Base-by-base conservation (phyloP, 129 eudicot species). In the Oenanthe sinensis region DNA sequence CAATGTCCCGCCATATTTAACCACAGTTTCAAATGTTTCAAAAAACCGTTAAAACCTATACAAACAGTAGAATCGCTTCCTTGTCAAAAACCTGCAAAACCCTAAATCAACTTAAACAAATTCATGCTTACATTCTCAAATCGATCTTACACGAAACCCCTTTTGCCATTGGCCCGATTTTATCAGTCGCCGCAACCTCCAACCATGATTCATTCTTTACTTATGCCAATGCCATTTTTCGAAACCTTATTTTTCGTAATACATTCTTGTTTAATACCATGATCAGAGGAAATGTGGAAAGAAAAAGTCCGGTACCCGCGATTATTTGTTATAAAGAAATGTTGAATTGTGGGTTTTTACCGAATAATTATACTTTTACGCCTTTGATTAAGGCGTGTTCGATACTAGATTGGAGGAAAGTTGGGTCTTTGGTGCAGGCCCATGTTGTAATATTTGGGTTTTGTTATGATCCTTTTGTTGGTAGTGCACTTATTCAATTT, bases 231-330 rank as follows among this genome's bases (percentile, higher is more conserved):
- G 75, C 71, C 1, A 84, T 90, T 47, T 87, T 90, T 48, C 74
- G 74, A 13, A 55, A 78, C 43, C 85, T 85, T 73, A 55, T 22
- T 6, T 49, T 39, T 75, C 90, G 84, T 4, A 90, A 80, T 13
- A 86, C 89, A 17, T 90, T 90, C 85, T 70, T 88, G 71, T 90
- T 79, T 83, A 90, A 90, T 62, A 90, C 83, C 43, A 84, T 90
- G 83, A 88, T 90, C 68, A 68, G 89, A 39, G 92, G 90, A 20
- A 78, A 87, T 45, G 30, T 88, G 14, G 83, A 81, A 52, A 65
- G 75, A 36, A 43, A 79, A 4, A 30, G 24, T n/a, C 81, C 74
- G 0, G 8, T 70, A 37, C 44, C n/a, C 9, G 85, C 89, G 0
- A 15, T 86, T 49, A 40, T 77, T 4, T 86, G 87, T 71, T 88